Base-by-base conservation (phyloP, 75 land plant species). In the Azolla pinnata region DNA sequence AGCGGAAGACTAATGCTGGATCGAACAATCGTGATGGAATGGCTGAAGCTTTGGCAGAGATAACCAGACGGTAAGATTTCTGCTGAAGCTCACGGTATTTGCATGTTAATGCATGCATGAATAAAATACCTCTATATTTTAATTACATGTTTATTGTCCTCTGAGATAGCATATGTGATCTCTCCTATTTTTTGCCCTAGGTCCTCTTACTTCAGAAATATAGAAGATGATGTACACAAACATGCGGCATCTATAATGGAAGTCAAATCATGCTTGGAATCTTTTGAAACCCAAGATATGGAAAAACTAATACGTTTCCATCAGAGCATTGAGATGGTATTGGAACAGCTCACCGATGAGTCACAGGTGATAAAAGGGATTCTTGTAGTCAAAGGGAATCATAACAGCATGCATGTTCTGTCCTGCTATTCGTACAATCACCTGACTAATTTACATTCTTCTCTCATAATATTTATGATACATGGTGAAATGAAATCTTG, bases 31-130 rank as follows among this genome's bases (percentile, higher is more conserved):
- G n/a, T 55, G 54, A 72, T 29, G 74, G 86, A 24, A 79, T 83
- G 83, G 86, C 86, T 56, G 83, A 83, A 76, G 80, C 86, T 46
- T 56, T 83, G 34, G 80, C 79, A 40, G 86, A 83, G 68, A 79
- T 83, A 73, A 76, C 83, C 56, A 79, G 71, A 59, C 76, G 86
- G 86, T 79, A 45, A 29, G 42, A 1, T 2, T 46, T 4, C 17
- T 12, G 10, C 50, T 9, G 3, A 47, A 47, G 50, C 3, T 20
- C 3, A 47, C n/a, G n/a, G n/a, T n/a, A n/a, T n/a, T n/a, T n/a
- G n/a, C n/a, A n/a, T n/a, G n/a, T n/a, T n/a, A n/a, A n/a, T n/a
- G n/a, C n/a, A n/a, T n/a, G n/a, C n/a, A n/a, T n/a, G n/a, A n/a
- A n/a, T n/a, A n/a, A n/a, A n/a, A n/a, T n/a, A n/a, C n/a, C n/a